These are phyloP conservation scores for Leccinum subrobustum DNA, from an alignment of 1,284 basidiomycete genomes.

Conservation along the genomic window DNA sequence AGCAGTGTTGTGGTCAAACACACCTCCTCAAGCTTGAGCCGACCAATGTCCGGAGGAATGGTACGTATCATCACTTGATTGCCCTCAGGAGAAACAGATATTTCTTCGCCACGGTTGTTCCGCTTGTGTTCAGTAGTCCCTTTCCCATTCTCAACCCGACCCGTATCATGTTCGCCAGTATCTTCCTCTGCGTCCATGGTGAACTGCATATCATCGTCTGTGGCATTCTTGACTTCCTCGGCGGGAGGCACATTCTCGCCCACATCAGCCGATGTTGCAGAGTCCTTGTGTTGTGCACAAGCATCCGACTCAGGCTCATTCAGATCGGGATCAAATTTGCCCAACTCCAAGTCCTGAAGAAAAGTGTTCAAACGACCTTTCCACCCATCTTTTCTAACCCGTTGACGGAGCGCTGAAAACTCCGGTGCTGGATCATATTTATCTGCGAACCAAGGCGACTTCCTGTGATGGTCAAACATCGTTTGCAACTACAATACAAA, in stretches of 20 bases:
- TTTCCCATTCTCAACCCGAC: slow-evolving; percentile 61
- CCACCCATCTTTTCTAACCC: slow-evolving; percentile 82
- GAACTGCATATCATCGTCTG: slow-evolving; percentile 64
- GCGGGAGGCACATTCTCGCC: slow-evolving; percentile 31
- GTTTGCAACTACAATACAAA: slow-evolving; percentile 75
- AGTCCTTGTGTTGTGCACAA: slow-evolving; percentile 49
- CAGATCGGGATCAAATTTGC: slow-evolving; percentile 77
- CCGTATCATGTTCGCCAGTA: slow-evolving; percentile 54
- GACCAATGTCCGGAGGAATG: slow-evolving; percentile 87
- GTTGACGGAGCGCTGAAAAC: slow-evolving; percentile 63
- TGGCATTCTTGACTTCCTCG: slow-evolving; percentile 50
- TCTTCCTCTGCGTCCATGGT: slow-evolving; percentile 73
- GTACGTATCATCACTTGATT: slow-evolving; percentile 94
- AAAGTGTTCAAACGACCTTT: slow-evolving; percentile 71
- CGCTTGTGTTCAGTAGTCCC: slow-evolving; percentile 44
- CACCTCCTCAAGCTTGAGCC: slow-evolving; percentile 86
- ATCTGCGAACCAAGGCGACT: slow-evolving; percentile 92
- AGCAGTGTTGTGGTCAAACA: slow-evolving; percentile 25
- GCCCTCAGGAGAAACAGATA: slow-evolving; percentile 74
- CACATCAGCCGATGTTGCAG: slow-evolving; percentile 36
- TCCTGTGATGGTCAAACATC: slow-evolving; percentile 89
- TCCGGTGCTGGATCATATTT: slow-evolving; percentile 82
- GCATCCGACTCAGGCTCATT: slow-evolving; percentile 55
- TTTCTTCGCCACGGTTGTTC: slow-evolving; percentile 64
- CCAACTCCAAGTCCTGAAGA: slow-evolving; percentile 74